Percentiles rank a stretch among this genome's conserved stretches.
phyloP scores from a whole-genome alignment of 495 filamentous ascomycete species.

The Podospora fimiseda region DNA sequence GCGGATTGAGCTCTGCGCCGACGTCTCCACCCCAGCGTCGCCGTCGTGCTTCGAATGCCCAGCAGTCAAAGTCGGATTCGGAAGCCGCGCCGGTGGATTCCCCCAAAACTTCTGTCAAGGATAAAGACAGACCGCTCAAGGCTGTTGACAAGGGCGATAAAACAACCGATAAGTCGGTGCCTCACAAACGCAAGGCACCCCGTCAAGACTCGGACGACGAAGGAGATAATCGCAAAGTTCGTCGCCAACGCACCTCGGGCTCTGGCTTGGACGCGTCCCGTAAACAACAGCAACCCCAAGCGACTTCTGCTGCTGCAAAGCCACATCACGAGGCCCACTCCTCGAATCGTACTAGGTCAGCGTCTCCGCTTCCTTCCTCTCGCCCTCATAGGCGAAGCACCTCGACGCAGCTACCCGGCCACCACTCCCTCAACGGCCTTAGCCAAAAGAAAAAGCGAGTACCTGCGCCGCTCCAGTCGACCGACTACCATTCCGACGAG shows the following conservation, averaged over 20 bases:
- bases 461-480: conserved; percentile 50
- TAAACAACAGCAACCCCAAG: conserved; percentile 15
- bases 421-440: conserved; percentile 46
- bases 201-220: conserved; percentile 46
- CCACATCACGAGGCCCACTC: conserved; percentile 32
- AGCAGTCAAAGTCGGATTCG: conserved; percentile 41
- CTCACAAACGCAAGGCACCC: conserved; percentile 40
- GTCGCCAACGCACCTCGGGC: conserved; percentile 43
- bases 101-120: conserved; percentile 27
- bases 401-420: conserved; percentile 53
- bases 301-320: conserved; percentile 16
- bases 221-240: conserved; percentile 39
- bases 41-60: conserved; percentile 33
- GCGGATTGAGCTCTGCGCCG: conserved; percentile 49
- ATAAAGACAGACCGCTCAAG: conserved; percentile 24
- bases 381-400: conserved; percentile 55
- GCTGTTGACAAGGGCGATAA: conserved; percentile 1
- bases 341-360: conserved; percentile 49
- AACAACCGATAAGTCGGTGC: conserved; percentile 31
- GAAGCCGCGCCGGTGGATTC: conserved; percentile 34
- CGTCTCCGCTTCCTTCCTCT: conserved; percentile 57
- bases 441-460: conserved; percentile 51
- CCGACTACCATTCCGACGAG: conserved; percentile 66
- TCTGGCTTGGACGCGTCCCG: conserved; percentile 32
- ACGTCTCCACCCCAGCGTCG: conserved; percentile 41